These are phyloP conservation scores for Sporothrix pseudoabietina DNA, from an alignment of 2,329 filamentous ascomycete genomes.

Conservation along the genomic window DNA sequence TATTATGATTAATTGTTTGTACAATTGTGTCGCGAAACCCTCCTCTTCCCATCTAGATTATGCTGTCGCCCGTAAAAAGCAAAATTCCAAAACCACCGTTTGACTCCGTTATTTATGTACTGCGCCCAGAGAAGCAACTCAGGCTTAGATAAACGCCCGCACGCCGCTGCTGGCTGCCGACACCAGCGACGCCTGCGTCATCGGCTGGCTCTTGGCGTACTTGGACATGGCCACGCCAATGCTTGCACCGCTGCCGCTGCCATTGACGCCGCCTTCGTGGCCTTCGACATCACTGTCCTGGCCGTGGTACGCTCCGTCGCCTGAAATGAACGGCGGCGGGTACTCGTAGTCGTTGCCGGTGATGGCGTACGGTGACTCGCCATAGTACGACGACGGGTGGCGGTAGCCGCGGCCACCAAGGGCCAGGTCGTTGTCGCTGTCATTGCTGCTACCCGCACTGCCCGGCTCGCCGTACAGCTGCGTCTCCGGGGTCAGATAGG, in stretches of 20 bases:
- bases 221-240: slow-evolving; percentile 33
- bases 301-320: neutral
- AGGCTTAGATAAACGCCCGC: slow-evolving; percentile 29
- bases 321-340: slow-evolving; percentile 28
- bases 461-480: neutral
- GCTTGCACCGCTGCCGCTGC: slow-evolving; percentile 3
- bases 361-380: slow-evolving; percentile 17
- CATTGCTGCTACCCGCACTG: neutral
- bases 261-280: neutral
- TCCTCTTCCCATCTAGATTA: neutral
- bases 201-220: slow-evolving; percentile 29
- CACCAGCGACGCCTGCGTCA: slow-evolving; percentile 31
- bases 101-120: neutral
- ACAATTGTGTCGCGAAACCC: neutral
- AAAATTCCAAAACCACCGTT: neutral
- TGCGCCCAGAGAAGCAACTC: neutral
- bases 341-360: slow-evolving; percentile 29
- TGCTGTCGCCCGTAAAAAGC: neutral
- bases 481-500: slow-evolving; percentile 16
- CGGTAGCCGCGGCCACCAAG: slow-evolving; percentile 17
- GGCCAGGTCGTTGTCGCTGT: neutral
- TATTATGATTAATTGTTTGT: slow-evolving; percentile 18
- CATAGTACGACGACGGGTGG: slow-evolving; percentile 27
- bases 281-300: neutral
- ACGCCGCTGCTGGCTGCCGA: slow-evolving; percentile 31